Conservation (phyloP, 768 basidiomycete species). For the Baorangia bicolor region DNA sequence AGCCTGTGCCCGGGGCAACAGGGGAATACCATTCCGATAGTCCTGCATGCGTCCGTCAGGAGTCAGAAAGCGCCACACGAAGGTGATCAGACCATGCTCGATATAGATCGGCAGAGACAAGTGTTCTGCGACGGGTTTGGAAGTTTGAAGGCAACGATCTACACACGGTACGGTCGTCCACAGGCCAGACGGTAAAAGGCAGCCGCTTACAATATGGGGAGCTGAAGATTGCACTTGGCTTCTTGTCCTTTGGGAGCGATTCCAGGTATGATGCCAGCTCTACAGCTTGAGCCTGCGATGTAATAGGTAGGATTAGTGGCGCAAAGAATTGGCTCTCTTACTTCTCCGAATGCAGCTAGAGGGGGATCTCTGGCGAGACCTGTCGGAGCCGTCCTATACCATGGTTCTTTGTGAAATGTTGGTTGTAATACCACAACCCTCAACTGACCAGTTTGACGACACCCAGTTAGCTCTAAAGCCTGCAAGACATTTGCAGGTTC, state of each 20-base stretch:
- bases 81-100: constrained; percentile 60
- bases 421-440: not conserved
- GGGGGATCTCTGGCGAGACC: constrained; percentile 75
- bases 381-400: constrained; percentile 55
- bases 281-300: constrained; percentile 60
- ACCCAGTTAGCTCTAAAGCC: constrained; percentile 80
- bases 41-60: constrained; percentile 37
- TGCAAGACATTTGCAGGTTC: constrained; percentile 28
- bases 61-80: constrained; percentile 7
- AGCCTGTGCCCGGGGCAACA: constrained; percentile 59
- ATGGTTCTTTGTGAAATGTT: constrained; percentile 5
- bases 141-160: constrained; percentile 90
- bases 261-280: constrained; percentile 67
- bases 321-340: constrained; percentile 20
- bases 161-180: not conserved
- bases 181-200: not conserved
- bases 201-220: constrained; percentile 72
- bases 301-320: not conserved
- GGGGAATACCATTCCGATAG: constrained; percentile 81
- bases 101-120: constrained; percentile 69
- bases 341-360: constrained; percentile 70
- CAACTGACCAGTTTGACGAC: constrained; percentile 56
- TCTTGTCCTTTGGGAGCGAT: constrained; percentile 60
- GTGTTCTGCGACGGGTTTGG: constrained; percentile 58
- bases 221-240: constrained; percentile 78